Conservation (phyloP, 106 monocot genomes). For the Dendrobium huoshanense region DNA sequence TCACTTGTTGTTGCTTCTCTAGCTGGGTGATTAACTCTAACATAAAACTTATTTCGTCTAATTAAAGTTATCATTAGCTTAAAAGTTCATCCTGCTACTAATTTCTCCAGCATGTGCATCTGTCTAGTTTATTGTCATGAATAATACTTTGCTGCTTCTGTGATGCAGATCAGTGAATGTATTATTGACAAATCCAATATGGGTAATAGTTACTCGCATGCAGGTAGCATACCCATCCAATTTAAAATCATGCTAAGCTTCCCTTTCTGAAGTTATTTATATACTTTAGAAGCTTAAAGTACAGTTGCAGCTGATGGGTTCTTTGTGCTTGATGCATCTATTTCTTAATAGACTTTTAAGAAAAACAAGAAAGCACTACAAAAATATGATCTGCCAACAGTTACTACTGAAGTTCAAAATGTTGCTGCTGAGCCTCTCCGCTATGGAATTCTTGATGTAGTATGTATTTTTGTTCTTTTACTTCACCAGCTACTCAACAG, state of each 20-base stretch:
- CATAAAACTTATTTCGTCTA: neutral
- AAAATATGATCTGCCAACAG: slow-evolving; percentile 11
- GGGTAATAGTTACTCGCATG: slow-evolving; percentile 93
- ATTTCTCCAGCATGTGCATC: neutral
- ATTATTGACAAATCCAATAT: slow-evolving; percentile 89
- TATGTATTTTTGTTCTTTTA: slow-evolving; percentile 23
- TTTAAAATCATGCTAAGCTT: neutral
- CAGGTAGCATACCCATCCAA: slow-evolving; percentile 44
- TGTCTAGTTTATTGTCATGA: neutral
- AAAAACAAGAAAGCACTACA: slow-evolving; percentile 27
- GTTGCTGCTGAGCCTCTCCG: slow-evolving; percentile 28
- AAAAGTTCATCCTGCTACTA: neutral
- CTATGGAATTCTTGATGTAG: slow-evolving; percentile 57
- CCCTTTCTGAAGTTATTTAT: neutral
- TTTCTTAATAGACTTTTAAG: slow-evolving; percentile 52
- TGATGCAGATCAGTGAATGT: slow-evolving; percentile 90
- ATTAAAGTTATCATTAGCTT: neutral
- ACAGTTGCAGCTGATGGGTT: neutral
- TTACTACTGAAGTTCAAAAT: slow-evolving; percentile 20
- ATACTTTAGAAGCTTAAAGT: neutral
- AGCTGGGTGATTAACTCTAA: slow-evolving; percentile 52
- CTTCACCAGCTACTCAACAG: no score
- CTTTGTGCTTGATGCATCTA: neutral
- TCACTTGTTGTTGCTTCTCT: slow-evolving; percentile 82
- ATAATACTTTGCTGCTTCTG: neutral